These are phyloP conservation scores for Myxozyma monticola DNA, from an alignment of 805 yeast genomes.

Conservation along the genomic window DNA sequence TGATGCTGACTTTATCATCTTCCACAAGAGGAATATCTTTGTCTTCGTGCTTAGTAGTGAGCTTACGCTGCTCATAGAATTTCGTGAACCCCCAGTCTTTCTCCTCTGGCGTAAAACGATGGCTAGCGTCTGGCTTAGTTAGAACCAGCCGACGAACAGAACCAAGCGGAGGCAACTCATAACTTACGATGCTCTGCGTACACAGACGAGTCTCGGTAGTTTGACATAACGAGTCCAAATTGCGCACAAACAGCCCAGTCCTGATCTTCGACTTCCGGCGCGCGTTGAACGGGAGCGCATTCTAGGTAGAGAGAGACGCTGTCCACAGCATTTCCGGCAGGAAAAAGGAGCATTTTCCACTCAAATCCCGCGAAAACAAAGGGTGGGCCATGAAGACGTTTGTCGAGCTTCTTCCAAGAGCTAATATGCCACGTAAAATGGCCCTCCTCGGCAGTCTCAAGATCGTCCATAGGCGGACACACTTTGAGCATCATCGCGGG, in stretches of 20 bases:
- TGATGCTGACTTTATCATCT: constrained; percentile 62
- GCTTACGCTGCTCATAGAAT: constrained; percentile 58
- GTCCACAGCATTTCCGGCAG: constrained; percentile 52
- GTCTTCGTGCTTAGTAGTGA: constrained; percentile 37
- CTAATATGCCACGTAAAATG: constrained; percentile 40
- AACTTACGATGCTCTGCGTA: constrained; percentile 58
- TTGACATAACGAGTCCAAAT: constrained; percentile 81
- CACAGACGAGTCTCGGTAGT: constrained; percentile 67
- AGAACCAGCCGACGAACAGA: background rate
- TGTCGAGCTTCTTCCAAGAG: constrained; percentile 42
- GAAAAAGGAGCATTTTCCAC: constrained; percentile 67
- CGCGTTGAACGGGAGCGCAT: constrained; percentile 48
- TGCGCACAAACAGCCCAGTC: constrained; percentile 88
- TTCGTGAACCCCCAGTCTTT: constrained; percentile 96
- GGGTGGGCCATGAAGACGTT: constrained; percentile 38
- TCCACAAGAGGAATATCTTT: constrained; percentile 47
- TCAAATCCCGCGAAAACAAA: constrained; percentile 37
- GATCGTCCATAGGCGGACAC: constrained; percentile 32
- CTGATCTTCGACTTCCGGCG: background rate
- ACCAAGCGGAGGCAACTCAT: constrained; percentile 2
- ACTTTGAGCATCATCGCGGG: constrained; percentile 19
- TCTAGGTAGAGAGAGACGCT: constrained; percentile 76
- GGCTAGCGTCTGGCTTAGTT: constrained; percentile 53
- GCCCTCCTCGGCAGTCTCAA: constrained; percentile 33
- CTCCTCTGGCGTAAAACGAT: constrained; percentile 71